These are phyloP conservation scores for Houttuynia cordata DNA, from an alignment of 164 flowering plant genomes.

Conservation along the genomic window DNA sequence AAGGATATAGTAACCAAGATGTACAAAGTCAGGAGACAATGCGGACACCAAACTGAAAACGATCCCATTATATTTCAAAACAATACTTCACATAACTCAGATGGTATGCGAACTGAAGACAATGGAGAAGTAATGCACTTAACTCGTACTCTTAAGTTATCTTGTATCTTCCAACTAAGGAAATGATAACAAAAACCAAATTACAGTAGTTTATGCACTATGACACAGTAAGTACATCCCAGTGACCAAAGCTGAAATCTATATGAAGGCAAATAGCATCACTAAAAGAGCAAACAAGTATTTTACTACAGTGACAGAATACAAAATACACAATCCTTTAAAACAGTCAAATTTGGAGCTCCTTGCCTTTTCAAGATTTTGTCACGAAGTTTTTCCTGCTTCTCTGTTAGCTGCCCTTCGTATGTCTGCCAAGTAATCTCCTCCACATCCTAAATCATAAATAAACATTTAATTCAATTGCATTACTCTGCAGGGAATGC, in stretches of 20 bases:
- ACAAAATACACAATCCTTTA: neutral
- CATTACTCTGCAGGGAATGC: neutral
- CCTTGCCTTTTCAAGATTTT: constrained; percentile 86
- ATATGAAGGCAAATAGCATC: neutral
- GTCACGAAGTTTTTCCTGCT: constrained; percentile 89
- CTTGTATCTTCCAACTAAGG: no score
- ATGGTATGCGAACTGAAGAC: no score
- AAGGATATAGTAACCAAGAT: neutral
- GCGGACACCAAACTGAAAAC: no score
- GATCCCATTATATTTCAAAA: no score
- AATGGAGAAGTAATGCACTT: no score
- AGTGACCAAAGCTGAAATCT: no score
- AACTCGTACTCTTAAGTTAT: no score
- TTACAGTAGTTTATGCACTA: no score
- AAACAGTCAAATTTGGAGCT: neutral
- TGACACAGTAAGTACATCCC: no score
- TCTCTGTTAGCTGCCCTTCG: constrained; percentile 94
- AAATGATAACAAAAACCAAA: no score
- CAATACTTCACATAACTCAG: no score
- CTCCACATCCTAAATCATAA: constrained; percentile 40
- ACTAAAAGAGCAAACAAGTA: neutral
- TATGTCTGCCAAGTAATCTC: constrained; percentile 94
- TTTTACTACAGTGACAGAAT: neutral
- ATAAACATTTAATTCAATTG: neutral
- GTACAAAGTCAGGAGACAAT: neutral